A percentile compares a stretch with the other conserved stretches of the same genome.
These are phyloP conservation scores for Neofusicoccum kwambonambiense DNA, from an alignment of 2,329 filamentous ascomycete genomes.

Conservation along the genomic window DNA sequence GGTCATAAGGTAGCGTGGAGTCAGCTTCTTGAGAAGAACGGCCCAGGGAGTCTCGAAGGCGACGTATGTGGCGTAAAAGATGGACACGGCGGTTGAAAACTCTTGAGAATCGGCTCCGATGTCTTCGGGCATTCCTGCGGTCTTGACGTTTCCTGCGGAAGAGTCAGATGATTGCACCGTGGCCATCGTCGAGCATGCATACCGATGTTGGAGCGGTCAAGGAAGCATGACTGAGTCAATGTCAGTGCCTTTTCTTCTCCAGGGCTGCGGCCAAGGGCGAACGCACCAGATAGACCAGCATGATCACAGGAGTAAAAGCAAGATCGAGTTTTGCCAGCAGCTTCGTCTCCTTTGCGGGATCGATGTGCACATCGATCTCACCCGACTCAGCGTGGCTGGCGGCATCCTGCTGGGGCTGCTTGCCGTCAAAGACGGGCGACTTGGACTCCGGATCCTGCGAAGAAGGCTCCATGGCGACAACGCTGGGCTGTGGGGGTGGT, in stretches of 20 bases:
- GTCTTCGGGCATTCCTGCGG: constrained; percentile 48
- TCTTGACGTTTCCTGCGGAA: constrained; percentile 46
- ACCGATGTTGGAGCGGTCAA: constrained; percentile 57
- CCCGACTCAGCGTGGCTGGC: constrained; percentile 16
- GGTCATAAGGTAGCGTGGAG: constrained; percentile 42
- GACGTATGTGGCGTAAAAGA: constrained; percentile 55
- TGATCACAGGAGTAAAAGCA: constrained; percentile 53
- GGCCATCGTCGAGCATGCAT: background rate
- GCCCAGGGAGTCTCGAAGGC: constrained; percentile 50
- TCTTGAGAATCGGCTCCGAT: constrained; percentile 42
- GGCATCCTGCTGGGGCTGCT: constrained; percentile 20
- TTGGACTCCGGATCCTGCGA: background rate
- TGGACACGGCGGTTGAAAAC: constrained; percentile 50
- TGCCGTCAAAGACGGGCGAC: constrained; percentile 15
- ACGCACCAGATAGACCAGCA: constrained; percentile 51
- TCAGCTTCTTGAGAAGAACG: constrained; percentile 47
- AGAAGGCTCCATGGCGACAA: background rate
- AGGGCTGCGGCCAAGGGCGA: background rate
- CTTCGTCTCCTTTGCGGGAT: constrained; percentile 46
- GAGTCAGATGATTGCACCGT: background rate
- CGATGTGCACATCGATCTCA: constrained; percentile 31
- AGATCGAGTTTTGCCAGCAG: constrained; percentile 51
- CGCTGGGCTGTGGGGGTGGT: background rate
- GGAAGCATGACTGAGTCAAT: constrained; percentile 41
- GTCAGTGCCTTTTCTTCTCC: background rate